phyloP scores from a whole-genome alignment of 352 stramenopile genomes.

The Pythium chondricola region DNA sequence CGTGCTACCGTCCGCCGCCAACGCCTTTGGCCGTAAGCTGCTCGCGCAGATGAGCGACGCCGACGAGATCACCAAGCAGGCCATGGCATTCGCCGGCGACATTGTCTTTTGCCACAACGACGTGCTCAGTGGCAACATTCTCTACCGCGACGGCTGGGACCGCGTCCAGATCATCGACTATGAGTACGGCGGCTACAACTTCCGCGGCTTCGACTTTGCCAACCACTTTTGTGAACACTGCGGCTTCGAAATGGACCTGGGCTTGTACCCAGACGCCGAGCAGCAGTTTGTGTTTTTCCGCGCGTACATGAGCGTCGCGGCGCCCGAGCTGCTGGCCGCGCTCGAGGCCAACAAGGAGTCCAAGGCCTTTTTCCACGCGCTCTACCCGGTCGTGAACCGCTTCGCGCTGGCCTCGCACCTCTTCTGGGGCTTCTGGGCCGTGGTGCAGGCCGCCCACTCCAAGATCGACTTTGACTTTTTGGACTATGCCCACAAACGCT shows the following conservation, averaged over 20 bases:
- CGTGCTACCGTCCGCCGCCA: slow-evolving; percentile 67
- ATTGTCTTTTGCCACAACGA: slow-evolving; percentile 94
- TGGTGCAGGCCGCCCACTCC: slow-evolving; percentile 88
- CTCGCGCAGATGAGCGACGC: slow-evolving; percentile 32
- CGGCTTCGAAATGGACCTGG: slow-evolving; percentile 90
- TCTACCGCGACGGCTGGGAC: slow-evolving; percentile 69
- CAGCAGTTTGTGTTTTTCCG: slow-evolving; percentile 85
- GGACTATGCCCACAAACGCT: slow-evolving; percentile 78
- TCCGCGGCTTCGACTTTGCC: slow-evolving; percentile 90
- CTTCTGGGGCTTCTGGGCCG: slow-evolving; percentile 93
- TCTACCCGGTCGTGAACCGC: slow-evolving; percentile 80
- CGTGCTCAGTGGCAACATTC: slow-evolving; percentile 83
- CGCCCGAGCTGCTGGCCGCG: slow-evolving; percentile 51
- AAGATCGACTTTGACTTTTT: slow-evolving; percentile 90
- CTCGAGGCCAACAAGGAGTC: slow-evolving; percentile 65
- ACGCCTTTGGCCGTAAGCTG: slow-evolving; percentile 56
- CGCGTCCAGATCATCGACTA: slow-evolving; percentile 94
- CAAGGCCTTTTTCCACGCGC: slow-evolving; percentile 78
- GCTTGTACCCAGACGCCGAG: slow-evolving; percentile 72
- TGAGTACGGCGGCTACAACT: slow-evolving; percentile 93
- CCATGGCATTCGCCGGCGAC: slow-evolving; percentile 66
- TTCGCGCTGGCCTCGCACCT: slow-evolving; percentile 89
- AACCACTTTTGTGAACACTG: slow-evolving; percentile 95
- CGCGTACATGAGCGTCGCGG: slow-evolving; percentile 71
- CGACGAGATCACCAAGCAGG: slow-evolving; percentile 75